phyloP scores from a whole-genome alignment of 352 stramenopile genomes.

The Pythium pyrilobum region DNA sequence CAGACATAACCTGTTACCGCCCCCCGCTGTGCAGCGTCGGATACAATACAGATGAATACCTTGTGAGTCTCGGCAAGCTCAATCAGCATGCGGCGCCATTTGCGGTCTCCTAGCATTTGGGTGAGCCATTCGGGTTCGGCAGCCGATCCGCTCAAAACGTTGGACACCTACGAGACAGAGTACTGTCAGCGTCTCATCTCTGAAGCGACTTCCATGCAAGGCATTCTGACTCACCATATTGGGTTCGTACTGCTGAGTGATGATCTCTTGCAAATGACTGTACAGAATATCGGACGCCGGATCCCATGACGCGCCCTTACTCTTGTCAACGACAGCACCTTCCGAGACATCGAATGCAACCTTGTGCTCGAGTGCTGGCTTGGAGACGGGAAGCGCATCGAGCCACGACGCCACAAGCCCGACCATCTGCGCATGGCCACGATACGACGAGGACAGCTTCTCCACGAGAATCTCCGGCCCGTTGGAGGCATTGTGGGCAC shows the following conservation, averaged over 20 bases:
- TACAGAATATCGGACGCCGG: slow-evolving; percentile 76
- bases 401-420: slow-evolving; percentile 79
- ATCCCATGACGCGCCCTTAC: slow-evolving; percentile 66
- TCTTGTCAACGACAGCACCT: slow-evolving; percentile 49
- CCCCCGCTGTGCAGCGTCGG: no score
- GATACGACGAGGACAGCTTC: slow-evolving; percentile 82
- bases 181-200: neutral
- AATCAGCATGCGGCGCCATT: slow-evolving; percentile 85
- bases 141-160: slow-evolving; percentile 75
- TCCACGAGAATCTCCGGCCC: slow-evolving; percentile 83
- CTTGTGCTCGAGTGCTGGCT: slow-evolving; percentile 63
- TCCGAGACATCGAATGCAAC: slow-evolving; percentile 70
- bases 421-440: slow-evolving; percentile 85
- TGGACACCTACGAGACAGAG: slow-evolving; percentile 44
- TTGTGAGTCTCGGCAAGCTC: slow-evolving; percentile 82
- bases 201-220: neutral
- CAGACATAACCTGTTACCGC: neutral
- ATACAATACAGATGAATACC: slow-evolving; percentile 20
- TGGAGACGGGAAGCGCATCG: slow-evolving; percentile 54
- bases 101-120: slow-evolving; percentile 73
- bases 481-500: slow-evolving; percentile 71
- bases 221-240: slow-evolving; percentile 41
- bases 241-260: slow-evolving; percentile 80
- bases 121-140: slow-evolving; percentile 79
- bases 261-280: slow-evolving; percentile 63